Conservation (phyloP, 2,329 filamentous ascomycete species). For the Fusarium bactridioides region DNA sequence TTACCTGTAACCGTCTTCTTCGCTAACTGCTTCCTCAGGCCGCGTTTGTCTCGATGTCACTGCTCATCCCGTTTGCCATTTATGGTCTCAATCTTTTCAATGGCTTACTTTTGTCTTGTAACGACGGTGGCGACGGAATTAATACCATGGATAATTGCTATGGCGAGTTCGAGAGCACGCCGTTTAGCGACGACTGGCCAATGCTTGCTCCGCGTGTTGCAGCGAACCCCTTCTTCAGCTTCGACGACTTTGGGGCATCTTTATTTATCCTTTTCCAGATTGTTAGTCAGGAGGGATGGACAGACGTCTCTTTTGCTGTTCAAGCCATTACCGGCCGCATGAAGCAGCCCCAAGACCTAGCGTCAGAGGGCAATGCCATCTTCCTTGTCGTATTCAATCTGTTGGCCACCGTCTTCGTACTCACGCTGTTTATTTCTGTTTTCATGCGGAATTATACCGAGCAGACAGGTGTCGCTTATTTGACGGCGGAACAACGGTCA, state of each 20-base stretch:
- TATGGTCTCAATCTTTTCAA: constrained; percentile 95
- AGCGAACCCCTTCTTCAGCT: constrained; percentile 84
- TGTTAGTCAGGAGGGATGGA: constrained; percentile 98
- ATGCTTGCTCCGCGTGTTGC: constrained; percentile 84
- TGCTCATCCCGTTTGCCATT: constrained; percentile 95
- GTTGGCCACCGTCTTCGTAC: constrained; percentile 92
- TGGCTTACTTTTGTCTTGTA: constrained; percentile 81
- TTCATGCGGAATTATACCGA: constrained; percentile 99
- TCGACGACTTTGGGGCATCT: constrained; percentile 93
- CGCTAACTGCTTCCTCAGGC: constrained; percentile 55
- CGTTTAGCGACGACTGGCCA: constrained; percentile 78
- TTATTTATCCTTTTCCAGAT: constrained; percentile 98
- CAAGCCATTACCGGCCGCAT: constrained; percentile 82
- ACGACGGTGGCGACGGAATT: constrained; percentile 64
- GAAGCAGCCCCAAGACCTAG: constrained; percentile 73
- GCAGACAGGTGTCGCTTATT: constrained; percentile 94
- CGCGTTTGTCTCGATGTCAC: constrained; percentile 90
- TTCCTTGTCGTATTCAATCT: constrained; percentile 98
- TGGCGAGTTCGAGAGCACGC: constrained; percentile 79
- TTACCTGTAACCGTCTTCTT: background rate
- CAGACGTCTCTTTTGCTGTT: constrained; percentile 85
- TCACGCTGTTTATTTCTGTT: constrained; percentile 97
- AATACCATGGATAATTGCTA: constrained; percentile 77
- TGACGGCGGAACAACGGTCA: constrained; percentile 94
- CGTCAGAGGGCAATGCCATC: constrained; percentile 83